phyloP scores from a whole-genome alignment of 2,329 filamentous ascomycete genomes.

The Periconia sp. region DNA sequence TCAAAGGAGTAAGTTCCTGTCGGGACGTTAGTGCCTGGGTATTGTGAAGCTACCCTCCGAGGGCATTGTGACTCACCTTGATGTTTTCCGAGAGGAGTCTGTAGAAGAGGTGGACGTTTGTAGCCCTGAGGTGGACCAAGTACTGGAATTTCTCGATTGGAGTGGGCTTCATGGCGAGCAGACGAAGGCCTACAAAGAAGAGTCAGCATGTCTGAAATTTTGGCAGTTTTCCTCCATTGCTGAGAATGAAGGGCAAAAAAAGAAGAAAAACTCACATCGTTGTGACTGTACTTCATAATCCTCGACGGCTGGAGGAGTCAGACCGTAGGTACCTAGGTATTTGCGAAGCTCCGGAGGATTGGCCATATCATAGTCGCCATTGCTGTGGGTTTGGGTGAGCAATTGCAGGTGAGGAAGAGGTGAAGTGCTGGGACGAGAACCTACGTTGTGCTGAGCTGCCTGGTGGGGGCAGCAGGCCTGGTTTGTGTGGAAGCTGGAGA shows the following conservation, averaged over 20 bases:
- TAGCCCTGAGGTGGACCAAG: conserved; percentile 72
- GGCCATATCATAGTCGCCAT: conserved; percentile 54
- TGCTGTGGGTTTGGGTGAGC: conserved; percentile 28
- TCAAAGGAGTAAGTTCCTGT: conserved; percentile 77
- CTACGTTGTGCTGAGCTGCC: conserved; percentile 44
- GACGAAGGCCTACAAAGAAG: conserved; percentile 63
- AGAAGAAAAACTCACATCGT: conserved; percentile 46
- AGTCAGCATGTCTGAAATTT: conserved; percentile 40
- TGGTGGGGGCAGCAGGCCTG: conserved; percentile 34
- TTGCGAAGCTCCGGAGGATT: conserved; percentile 53
- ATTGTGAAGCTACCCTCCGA: not conserved
- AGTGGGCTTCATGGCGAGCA: conserved; percentile 70
- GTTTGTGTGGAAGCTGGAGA: conserved; percentile 35
- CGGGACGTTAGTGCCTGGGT: conserved; percentile 32
- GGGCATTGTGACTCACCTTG: conserved; percentile 45
- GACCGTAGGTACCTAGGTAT: conserved; percentile 55
- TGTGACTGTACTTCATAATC: conserved; percentile 52
- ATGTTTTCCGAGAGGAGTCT: conserved; percentile 74
- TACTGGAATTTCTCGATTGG: conserved; percentile 83
- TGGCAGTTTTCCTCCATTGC: conserved; percentile 25
- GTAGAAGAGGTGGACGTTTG: conserved; percentile 82
- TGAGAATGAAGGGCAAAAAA: not conserved
- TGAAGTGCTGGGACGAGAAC: conserved; percentile 8
- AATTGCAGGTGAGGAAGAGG: conserved; percentile 1
- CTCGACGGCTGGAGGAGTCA: conserved; percentile 55